Conservation (phyloP, 1,139 yeast genomes). For the Lodderomyces parapsilosis region DNA sequence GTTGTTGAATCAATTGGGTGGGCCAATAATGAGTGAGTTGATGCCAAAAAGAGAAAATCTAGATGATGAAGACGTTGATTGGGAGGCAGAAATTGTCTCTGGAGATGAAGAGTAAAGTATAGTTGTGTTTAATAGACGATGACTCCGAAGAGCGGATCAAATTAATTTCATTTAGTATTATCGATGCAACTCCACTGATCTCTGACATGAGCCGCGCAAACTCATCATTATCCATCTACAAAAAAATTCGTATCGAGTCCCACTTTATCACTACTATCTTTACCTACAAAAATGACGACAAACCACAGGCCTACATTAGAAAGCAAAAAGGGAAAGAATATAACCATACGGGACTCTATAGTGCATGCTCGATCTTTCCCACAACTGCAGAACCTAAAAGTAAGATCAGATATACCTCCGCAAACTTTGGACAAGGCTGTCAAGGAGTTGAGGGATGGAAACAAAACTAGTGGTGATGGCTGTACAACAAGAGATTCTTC, state of each 20-base stretch:
- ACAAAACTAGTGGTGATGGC: background rate
- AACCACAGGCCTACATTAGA: constrained; percentile 91
- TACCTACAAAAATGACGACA: constrained; percentile 38
- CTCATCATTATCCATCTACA: constrained; percentile 4
- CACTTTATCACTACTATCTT: background rate
- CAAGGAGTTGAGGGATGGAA: constrained; percentile 20
- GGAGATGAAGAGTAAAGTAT: constrained; percentile 17
- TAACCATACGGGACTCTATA: constrained; percentile 43
- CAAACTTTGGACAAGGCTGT: constrained; percentile 21
- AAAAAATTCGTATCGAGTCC: background rate
- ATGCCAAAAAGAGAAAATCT: constrained; percentile 40
- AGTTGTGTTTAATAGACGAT: background rate
- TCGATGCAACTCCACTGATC: no score
- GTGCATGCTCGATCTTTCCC: constrained; percentile 69
- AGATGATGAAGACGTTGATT: constrained; percentile 31
- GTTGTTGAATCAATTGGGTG: constrained; percentile 58
- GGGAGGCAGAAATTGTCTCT: constrained; percentile 46
- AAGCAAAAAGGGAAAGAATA: constrained; percentile 71
- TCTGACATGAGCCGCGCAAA: background rate
- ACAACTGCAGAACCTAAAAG: constrained; percentile 69
- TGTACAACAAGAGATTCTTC: no score
- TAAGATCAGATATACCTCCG: constrained; percentile 35
- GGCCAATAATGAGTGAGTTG: constrained; percentile 50
- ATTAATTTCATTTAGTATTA: no score
- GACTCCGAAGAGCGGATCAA: no score